Base-by-base conservation (phyloP, 179 eudicot genomes). In the Nepenthes alata region DNA sequence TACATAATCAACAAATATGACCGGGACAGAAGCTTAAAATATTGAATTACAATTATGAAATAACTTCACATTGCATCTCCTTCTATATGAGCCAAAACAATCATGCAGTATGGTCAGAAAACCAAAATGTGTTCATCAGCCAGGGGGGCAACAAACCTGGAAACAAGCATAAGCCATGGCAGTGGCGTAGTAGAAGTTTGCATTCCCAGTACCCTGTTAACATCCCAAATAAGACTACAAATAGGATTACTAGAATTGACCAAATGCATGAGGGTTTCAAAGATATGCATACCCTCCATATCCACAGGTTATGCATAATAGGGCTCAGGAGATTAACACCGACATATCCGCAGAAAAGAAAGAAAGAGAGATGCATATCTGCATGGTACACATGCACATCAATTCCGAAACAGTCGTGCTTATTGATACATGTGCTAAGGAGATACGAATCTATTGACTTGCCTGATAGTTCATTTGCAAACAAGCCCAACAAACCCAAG, bases 271-370 rank as follows among this genome's bases (percentile, higher is more conserved):
- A 66, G 0, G 3, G n/a, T 12, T 13, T 2, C 55, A 25, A 6
- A 56, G 13, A 71, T 34, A 60, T 54, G 57, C 83, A 58, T 84
- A 91, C 97, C 95, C 97, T 84, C 97, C 97, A 91, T 77, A 91
- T 86, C 97, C 97, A 91, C 10, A 91, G 80, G 62, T 91, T 91
- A 78, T 91, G 96, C 97, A 91, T 88, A 62, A 91, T 85, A 62
- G 97, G 96, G 78, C 97, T 86, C 59, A 91, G 89, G 66, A 91
- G 95, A 70, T 87, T 88, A 61, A 89, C 84, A 41, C 97, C 97
- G 58, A 81, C 79, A 62, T 75, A 91, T 55, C 96, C 97, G 70
- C 86, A 91, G 61, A 86, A 86, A 63, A 91, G 91, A 73, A 89
- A 81, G 82, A 91, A 91, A 15, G 98, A 88, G 70, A 86, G 89